Evolutionary conservation across 2,329 filamentous ascomycete species (phyloP), one percentile per base, ranked within the genome.

Genomic region (Sphaceloma murrayae): DNA sequence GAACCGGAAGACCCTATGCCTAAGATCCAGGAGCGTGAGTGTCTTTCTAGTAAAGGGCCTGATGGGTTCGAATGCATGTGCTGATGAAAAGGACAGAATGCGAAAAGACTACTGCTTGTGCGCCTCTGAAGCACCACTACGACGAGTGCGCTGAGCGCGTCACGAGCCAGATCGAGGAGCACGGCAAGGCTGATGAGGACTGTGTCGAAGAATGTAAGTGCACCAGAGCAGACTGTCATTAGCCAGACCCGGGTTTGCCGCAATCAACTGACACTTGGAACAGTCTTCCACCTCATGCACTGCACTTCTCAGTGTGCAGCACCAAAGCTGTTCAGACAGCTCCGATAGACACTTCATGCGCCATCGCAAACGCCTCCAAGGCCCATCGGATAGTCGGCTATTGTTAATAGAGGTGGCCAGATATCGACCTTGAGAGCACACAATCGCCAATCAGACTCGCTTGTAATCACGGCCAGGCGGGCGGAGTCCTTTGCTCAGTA

Each of bases 241-340:
- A 6, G 13, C 13, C 13, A 5, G 14, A 4, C 14, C n/a, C 8
- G 17, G n/a, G n/a, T n/a, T n/a, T n/a, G n/a, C n/a, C n/a, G n/a
- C n/a, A n/a, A n/a, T n/a, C 8, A 45, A 3, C 30, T 31, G 18
- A 27, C 10, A 11, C 14, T 7, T 5, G 10, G n/a, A 22, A 5
- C 57, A 95, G 89, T 95, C 75, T 98, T 98, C 83, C 89, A 98
- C 70, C 85, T 98, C 58, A 81, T 85, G 58, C 91, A 96, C 76
- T 98, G 91, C 73, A 86, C 89, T 52, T 85, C 78, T 59, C 73
- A 82, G 64, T 98, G 91, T 66, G 89, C 91, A 52, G 91, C 91
- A 45, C 88, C 89, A 60, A 95, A 94, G 80, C 82, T 98, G 60
- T 98, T 86, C 78, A 77, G 80, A 54, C 72, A 80, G 68, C 83